Conservation (phyloP, 768 basidiomycete species). For the Leccinum obscurum region DNA sequence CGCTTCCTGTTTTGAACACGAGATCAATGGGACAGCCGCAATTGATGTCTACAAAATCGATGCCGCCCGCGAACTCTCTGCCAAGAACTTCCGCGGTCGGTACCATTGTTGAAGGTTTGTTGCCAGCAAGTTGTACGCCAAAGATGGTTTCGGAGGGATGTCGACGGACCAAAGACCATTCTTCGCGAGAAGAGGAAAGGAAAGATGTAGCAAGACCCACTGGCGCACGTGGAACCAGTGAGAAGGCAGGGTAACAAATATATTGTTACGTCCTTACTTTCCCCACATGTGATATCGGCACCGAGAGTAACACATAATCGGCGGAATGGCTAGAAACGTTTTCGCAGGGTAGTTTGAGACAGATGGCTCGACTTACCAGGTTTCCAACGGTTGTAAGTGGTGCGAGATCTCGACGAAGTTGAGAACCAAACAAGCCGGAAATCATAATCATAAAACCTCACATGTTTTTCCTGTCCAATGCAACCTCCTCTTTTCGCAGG, state of each 20-base stretch:
- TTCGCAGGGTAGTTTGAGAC: neutral
- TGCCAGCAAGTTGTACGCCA: slow-evolving; percentile 92
- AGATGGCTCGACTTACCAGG: slow-evolving; percentile 47
- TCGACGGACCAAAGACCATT: slow-evolving; percentile 90
- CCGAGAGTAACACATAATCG: slow-evolving; percentile 84
- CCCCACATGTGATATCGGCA: slow-evolving; percentile 93
- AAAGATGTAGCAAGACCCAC: slow-evolving; percentile 96
- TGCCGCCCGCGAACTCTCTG: slow-evolving; percentile 57
- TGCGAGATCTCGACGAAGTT: slow-evolving; percentile 49
- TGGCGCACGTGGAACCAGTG: slow-evolving; percentile 25
- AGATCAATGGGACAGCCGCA: slow-evolving; percentile 98
- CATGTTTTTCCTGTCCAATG: slow-evolving; percentile 88
- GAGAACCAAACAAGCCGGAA: slow-evolving; percentile 29
- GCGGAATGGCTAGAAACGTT: slow-evolving; percentile 74
- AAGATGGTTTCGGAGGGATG: slow-evolving; percentile 87
- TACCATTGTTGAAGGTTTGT: slow-evolving; percentile 75
- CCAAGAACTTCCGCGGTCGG: slow-evolving; percentile 81
- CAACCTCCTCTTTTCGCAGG: slow-evolving; percentile 82
- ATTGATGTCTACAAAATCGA: slow-evolving; percentile 95
- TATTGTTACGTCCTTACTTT: slow-evolving; percentile 53
- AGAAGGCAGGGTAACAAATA: neutral
- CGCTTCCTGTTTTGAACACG: slow-evolving; percentile 89
- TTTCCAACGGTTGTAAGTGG: slow-evolving; percentile 97
- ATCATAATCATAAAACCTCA: slow-evolving; percentile 35
- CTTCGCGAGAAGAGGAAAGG: slow-evolving; percentile 83